A percentile compares a stretch with the other conserved stretches of the same genome.
These are phyloP conservation scores for Polysphondylium violaceum DNA, from an alignment of 78 protist species.

Conservation along the genomic window DNA sequence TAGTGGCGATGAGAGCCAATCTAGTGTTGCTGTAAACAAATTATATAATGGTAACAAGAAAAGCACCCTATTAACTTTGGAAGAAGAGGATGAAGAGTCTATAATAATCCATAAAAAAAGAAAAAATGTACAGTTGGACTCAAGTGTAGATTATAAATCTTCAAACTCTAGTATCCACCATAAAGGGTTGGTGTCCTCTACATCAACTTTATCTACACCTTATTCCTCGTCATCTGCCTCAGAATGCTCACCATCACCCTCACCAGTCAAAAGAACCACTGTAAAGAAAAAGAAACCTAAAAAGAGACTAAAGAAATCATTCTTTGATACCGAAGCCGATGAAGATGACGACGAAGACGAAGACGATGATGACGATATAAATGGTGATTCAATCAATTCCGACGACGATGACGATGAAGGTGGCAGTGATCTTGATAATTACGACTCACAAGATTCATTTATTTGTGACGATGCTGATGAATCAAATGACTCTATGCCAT, in stretches of 20 bases:
- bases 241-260: background rate
- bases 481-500: background rate
- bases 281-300: background rate
- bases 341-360: slow-evolving; percentile 19
- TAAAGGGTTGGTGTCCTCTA: no score
- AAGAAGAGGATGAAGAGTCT: no score
- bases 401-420: background rate
- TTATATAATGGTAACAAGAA: no score
- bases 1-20: no score
- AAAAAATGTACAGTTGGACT: no score
- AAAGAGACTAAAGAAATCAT: background rate
- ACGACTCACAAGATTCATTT: slow-evolving; percentile 44
- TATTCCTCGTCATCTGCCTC: background rate
- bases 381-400: slow-evolving; percentile 27
- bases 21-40: no score
- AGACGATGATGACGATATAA: background rate
- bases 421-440: background rate
- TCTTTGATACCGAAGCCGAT: slow-evolving; percentile 10
- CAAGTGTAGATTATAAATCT: no score
- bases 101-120: no score
- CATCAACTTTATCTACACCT: background rate
- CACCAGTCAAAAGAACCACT: background rate
- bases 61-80: no score
- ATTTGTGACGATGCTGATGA: slow-evolving; percentile 5
- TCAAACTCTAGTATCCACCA: no score